Conservation (phyloP, 805 yeast genomes). For the Candida boidinii region DNA sequence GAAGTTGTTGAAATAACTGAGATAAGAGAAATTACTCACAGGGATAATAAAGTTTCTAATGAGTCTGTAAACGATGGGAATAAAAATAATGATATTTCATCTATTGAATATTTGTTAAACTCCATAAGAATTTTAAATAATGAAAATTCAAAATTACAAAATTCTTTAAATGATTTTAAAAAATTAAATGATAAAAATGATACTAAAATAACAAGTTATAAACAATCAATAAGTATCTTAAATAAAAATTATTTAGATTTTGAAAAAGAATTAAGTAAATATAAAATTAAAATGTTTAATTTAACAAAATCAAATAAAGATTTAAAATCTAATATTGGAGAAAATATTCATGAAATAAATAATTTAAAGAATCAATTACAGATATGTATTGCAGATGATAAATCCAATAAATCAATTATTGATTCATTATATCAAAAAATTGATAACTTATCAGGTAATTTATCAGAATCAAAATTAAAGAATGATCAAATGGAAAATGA, state of each 20-base stretch:
- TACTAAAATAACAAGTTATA: background rate
- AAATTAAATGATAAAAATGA: background rate
- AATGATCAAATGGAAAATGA: slow-evolving; percentile 19
- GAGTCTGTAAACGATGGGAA: background rate
- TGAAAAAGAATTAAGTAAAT: slow-evolving; percentile 4
- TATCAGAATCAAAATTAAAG: slow-evolving; percentile 38
- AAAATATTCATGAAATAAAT: slow-evolving; percentile 2
- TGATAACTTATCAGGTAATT: slow-evolving; percentile 35
- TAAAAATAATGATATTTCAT: background rate
- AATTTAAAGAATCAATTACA: slow-evolving; percentile 6
- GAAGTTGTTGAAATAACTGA: slow-evolving; percentile 7
- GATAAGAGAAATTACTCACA: background rate
- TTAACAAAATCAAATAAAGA: slow-evolving; percentile 7
- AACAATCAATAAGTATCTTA: slow-evolving; percentile 5
- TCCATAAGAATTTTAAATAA: slow-evolving; percentile 9
- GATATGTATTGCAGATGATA: background rate
- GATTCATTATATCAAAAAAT: slow-evolving; percentile 25
- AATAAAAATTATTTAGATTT: slow-evolving; percentile 5
- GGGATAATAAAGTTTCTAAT: background rate
- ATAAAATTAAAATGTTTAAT: slow-evolving; percentile 3
- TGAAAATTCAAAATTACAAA: background rate
- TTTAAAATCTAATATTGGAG: slow-evolving; percentile 4
- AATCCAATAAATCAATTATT: no score
- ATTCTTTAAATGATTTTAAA: background rate
- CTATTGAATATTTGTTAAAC: slow-evolving; percentile 13